A percentile compares a stretch with the other conserved stretches of the same genome.
Evolutionary conservation across 2,329 filamentous ascomycete genomes (phyloP).

Genomic region (Mycosphaerella arachidis): DNA sequence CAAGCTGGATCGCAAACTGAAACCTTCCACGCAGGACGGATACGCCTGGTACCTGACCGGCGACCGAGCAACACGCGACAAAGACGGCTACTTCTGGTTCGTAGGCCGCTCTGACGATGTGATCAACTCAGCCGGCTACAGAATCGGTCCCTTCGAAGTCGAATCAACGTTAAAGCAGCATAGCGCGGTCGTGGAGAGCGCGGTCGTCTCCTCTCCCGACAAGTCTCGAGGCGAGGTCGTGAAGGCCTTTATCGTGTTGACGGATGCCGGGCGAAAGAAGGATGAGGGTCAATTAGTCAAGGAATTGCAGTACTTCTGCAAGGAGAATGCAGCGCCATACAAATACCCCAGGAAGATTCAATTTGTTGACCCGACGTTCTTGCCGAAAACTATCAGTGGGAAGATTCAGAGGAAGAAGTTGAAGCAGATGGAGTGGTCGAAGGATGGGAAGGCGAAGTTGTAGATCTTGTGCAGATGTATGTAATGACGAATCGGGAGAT

Average conservation of each 20-base stretch:
- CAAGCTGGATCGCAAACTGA: slow-evolving; percentile 21
- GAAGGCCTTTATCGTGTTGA: slow-evolving; percentile 40
- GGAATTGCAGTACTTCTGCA: slow-evolving; percentile 40
- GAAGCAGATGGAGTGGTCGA: slow-evolving; percentile 36
- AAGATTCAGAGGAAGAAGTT: slow-evolving; percentile 35
- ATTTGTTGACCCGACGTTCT: slow-evolving; percentile 36
- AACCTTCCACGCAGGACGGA: slow-evolving; percentile 1
- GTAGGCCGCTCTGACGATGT: slow-evolving; percentile 88
- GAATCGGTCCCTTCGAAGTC: slow-evolving; percentile 41
- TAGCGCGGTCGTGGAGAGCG: slow-evolving; percentile 38
- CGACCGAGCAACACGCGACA: slow-evolving; percentile 79
- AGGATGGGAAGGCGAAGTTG: slow-evolving; percentile 22
- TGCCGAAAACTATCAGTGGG: slow-evolving; percentile 39
- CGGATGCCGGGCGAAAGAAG: slow-evolving; percentile 20
- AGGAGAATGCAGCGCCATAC: slow-evolving; percentile 39
- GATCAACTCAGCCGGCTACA: slow-evolving; percentile 40
- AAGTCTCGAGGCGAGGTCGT: slow-evolving; percentile 37
- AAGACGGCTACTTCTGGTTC: slow-evolving; percentile 99
- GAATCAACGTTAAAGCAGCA: slow-evolving; percentile 41
- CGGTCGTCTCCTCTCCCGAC: slow-evolving; percentile 40
- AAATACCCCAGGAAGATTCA: slow-evolving; percentile 41
- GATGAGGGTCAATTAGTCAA: slow-evolving; percentile 24
- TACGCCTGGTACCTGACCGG: slow-evolving; percentile 36
- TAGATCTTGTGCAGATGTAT: slow-evolving; percentile 5
- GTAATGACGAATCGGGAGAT: background rate